Conservation (phyloP, 352 stramenopile species). For the Pythium diclinum region DNA sequence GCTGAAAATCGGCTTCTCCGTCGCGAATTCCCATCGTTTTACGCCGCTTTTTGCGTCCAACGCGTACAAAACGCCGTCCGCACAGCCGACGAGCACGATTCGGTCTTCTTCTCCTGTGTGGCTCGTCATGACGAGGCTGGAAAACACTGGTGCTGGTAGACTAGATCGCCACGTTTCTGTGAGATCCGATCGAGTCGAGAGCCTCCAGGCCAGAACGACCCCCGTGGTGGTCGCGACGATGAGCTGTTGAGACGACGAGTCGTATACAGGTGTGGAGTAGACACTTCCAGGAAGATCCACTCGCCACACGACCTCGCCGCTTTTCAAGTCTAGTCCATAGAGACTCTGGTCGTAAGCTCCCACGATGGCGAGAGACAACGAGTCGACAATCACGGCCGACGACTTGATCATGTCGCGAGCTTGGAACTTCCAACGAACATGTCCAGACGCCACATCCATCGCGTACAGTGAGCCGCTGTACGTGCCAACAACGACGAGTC, state of each 20-base stretch:
- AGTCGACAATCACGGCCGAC: slow-evolving; percentile 43
- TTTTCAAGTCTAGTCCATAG: slow-evolving; percentile 33
- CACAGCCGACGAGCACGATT: slow-evolving; percentile 42
- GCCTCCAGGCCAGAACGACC: slow-evolving; percentile 15
- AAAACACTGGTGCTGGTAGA: slow-evolving; percentile 53
- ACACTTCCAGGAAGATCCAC: slow-evolving; percentile 40
- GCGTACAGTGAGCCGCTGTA: slow-evolving; percentile 52
- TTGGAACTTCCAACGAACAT: slow-evolving; percentile 34
- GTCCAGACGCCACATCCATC: slow-evolving; percentile 34
- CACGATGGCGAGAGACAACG: slow-evolving; percentile 35
- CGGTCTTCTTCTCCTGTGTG: neutral
- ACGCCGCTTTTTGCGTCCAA: slow-evolving; percentile 26
- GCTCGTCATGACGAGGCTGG: slow-evolving; percentile 30
- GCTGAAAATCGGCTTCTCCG: slow-evolving; percentile 56
- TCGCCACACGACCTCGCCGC: slow-evolving; percentile 28
- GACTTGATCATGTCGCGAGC: slow-evolving; percentile 44
- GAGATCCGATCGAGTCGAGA: neutral
- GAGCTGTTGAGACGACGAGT: slow-evolving; percentile 22
- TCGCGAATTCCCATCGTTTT: slow-evolving; percentile 36
- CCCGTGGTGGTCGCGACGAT: slow-evolving; percentile 45
- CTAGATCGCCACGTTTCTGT: slow-evolving; percentile 1
- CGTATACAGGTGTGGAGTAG: slow-evolving; percentile 44
- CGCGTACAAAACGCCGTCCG: slow-evolving; percentile 45
- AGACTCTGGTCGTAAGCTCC: slow-evolving; percentile 53
- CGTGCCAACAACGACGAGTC: slow-evolving; percentile 47